A percentile compares a stretch with the other conserved stretches of the same genome.
These are phyloP conservation scores for Kwoniella europaea DNA, from an alignment of 768 basidiomycete species.

Conservation along the genomic window DNA sequence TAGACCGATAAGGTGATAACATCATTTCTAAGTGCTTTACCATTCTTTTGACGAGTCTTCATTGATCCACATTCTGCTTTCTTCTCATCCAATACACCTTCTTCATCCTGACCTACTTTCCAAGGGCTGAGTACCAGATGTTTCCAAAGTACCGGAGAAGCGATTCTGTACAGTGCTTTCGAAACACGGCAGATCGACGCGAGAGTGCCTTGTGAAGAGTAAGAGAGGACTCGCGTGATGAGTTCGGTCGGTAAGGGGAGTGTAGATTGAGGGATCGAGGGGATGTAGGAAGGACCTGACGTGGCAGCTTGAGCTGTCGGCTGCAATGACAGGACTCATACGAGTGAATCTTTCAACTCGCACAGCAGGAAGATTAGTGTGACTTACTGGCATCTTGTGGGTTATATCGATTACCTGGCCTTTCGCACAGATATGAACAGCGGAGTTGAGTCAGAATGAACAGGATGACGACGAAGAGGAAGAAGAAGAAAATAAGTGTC, in stretches of 20 bases:
- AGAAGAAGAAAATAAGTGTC: too few species aligned
- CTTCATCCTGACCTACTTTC: neutral
- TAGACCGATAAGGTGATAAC: neutral
- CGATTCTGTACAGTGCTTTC: neutral
- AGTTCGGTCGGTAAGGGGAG: neutral
- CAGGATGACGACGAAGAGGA: too few species aligned
- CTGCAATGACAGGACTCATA: too few species aligned
- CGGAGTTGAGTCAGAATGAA: too few species aligned
- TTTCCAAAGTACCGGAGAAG: neutral
- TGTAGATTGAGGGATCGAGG: neutral
- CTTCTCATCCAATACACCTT: neutral
- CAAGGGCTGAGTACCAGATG: neutral
- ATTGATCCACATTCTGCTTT: neutral
- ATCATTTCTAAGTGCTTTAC: slow-evolving; percentile 1
- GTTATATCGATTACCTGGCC: too few species aligned
- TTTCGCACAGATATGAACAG: too few species aligned
- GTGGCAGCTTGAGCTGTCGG: too few species aligned
- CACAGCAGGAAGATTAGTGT: too few species aligned
- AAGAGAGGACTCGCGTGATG: neutral
- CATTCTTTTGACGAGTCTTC: slow-evolving; percentile 10
- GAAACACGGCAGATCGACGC: neutral
- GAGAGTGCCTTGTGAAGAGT: neutral
- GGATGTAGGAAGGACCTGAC: too few species aligned
- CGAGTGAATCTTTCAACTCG: too few species aligned
- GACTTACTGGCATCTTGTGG: too few species aligned